Percentiles rank a stretch among this genome's conserved stretches.
Evolutionary conservation across 805 yeast genomes (phyloP).

Genomic region (Scheffersomyces amazonensis): DNA sequence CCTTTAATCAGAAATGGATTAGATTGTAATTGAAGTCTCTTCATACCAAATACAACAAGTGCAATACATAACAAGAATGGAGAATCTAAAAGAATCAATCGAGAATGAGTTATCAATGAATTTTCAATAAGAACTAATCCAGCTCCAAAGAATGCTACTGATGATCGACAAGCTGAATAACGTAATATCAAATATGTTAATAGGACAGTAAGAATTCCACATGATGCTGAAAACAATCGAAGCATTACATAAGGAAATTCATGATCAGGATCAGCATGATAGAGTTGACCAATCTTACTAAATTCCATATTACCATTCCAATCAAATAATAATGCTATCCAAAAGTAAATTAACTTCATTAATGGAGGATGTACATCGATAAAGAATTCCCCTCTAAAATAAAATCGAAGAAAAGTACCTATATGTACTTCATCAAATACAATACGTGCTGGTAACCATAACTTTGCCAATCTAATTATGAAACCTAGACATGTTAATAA

Average conservation of each 20-base stretch:
- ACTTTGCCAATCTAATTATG: slow-evolving; percentile 26
- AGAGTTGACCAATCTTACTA: slow-evolving; percentile 37
- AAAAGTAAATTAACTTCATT: slow-evolving; percentile 56
- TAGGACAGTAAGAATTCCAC: slow-evolving; percentile 53
- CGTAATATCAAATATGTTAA: slow-evolving; percentile 56
- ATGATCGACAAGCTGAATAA: slow-evolving; percentile 50
- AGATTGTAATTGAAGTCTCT: slow-evolving; percentile 42
- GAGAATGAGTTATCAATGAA: slow-evolving; percentile 59
- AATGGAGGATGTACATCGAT: slow-evolving; percentile 75
- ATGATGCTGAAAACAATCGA: slow-evolving; percentile 55
- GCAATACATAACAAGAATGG: slow-evolving; percentile 45
- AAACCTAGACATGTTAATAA: slow-evolving; percentile 20
- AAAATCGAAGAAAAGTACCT: slow-evolving; percentile 38
- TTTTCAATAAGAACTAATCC: slow-evolving; percentile 58
- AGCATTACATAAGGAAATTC: slow-evolving; percentile 49
- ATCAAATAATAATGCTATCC: slow-evolving; percentile 50
- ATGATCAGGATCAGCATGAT: slow-evolving; percentile 14
- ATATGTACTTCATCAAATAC: slow-evolving; percentile 50
- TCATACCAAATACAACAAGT: slow-evolving; percentile 50
- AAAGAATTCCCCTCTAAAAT: slow-evolving; percentile 58
- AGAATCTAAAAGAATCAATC: slow-evolving; percentile 44
- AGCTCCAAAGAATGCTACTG: slow-evolving; percentile 50
- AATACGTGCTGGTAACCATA: slow-evolving; percentile 36
- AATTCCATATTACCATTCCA: slow-evolving; percentile 45
- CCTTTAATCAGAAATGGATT: slow-evolving; percentile 51